These are phyloP conservation scores for Osmanthus fragrans DNA, from an alignment of 257 asterid species.

Conservation along the genomic window DNA sequence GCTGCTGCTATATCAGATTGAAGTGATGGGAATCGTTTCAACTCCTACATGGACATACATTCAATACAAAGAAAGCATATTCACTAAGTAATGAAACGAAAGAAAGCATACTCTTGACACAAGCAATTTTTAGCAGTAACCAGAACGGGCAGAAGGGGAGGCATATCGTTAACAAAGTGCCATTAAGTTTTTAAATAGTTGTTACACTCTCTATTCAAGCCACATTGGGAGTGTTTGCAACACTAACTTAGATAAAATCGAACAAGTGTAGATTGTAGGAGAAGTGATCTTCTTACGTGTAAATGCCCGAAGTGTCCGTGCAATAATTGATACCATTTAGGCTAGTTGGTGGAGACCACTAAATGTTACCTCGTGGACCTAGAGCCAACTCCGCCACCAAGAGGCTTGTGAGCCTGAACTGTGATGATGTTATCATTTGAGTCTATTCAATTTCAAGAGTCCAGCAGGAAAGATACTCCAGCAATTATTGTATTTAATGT, in stretches of 20 bases:
- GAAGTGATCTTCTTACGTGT: background rate
- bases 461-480: background rate
- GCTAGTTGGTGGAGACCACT: background rate
- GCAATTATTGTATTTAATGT: background rate
- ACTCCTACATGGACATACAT: slow-evolving; percentile 50
- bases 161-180: background rate
- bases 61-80: background rate
- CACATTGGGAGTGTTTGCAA: background rate
- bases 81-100: background rate
- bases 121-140: background rate
- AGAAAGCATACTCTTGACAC: background rate
- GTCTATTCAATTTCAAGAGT: background rate
- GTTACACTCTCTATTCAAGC: background rate
- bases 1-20: slow-evolving; percentile 93
- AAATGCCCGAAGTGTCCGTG: background rate
- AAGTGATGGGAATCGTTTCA: slow-evolving; percentile 90
- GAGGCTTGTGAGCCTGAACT: background rate
- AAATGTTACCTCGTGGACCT: background rate
- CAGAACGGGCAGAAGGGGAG: background rate
- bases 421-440: background rate
- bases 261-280: background rate
- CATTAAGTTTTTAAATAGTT: background rate
- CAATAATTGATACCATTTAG: background rate
- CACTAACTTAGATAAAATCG: background rate
- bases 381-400: background rate